These are phyloP conservation scores for Tricholoma terreum DNA, from an alignment of 768 basidiomycete genomes.

Conservation along the genomic window DNA sequence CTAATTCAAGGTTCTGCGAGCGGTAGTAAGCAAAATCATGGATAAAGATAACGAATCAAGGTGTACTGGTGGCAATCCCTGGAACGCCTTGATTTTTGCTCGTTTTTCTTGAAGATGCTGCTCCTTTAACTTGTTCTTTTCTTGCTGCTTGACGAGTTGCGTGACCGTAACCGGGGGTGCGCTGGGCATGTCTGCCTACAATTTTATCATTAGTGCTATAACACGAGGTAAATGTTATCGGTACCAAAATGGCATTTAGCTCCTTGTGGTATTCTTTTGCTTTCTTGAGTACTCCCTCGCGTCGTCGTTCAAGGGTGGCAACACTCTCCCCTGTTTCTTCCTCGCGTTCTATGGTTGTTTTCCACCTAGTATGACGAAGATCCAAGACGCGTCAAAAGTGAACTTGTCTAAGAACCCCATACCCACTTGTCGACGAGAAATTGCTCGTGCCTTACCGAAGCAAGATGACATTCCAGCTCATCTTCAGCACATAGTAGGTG, in stretches of 20 bases:
- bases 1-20: slow-evolving; percentile 44
- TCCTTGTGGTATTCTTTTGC: slow-evolving; percentile 47
- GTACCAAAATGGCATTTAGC: slow-evolving; percentile 33
- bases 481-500: slow-evolving; percentile 33
- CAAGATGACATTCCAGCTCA: slow-evolving; percentile 35
- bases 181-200: slow-evolving; percentile 29
- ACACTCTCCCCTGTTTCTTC: slow-evolving; percentile 23
- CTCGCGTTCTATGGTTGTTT: slow-evolving; percentile 23
- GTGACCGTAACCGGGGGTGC: slow-evolving; percentile 33
- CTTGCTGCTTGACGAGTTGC: slow-evolving; percentile 37
- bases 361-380: slow-evolving; percentile 34
- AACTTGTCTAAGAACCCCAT: not conserved
- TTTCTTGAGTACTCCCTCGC: slow-evolving; percentile 40
- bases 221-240: not conserved
- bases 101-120: slow-evolving; percentile 41
- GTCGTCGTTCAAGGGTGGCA: slow-evolving; percentile 34
- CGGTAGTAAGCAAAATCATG: not conserved
- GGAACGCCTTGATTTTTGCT: slow-evolving; percentile 43
- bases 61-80: slow-evolving; percentile 48
- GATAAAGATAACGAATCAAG: not conserved
- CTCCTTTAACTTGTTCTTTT: slow-evolving; percentile 33
- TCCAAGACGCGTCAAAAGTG: not conserved
- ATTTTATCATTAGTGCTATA: not conserved
- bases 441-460: slow-evolving; percentile 32
- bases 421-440: slow-evolving; percentile 37